Evolutionary conservation across 768 basidiomycete genomes (phyloP).

Genomic region (Russula foetens): DNA sequence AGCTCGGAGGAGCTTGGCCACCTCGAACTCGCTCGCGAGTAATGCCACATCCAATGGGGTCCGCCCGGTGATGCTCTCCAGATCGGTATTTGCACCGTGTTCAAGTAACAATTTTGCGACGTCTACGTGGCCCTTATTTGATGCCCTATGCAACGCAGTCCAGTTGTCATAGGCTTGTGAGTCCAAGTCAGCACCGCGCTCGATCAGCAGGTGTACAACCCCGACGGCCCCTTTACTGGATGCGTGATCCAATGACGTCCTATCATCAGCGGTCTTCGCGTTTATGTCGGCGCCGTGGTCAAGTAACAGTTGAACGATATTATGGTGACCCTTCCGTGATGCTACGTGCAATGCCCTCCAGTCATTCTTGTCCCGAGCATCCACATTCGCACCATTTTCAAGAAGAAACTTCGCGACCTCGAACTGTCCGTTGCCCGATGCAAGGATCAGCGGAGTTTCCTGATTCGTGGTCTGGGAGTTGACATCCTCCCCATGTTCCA

Average conservation of each 20-base stretch:
- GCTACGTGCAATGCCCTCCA: background rate
- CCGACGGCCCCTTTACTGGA: background rate
- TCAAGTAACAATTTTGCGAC: background rate
- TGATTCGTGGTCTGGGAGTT: background rate
- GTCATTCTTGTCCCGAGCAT: background rate
- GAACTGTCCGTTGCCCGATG: background rate
- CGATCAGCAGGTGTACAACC: background rate
- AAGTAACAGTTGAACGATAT: background rate
- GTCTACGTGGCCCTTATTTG: background rate
- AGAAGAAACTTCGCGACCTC: background rate
- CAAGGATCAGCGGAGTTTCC: background rate
- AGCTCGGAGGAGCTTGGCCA: background rate
- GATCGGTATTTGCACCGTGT: background rate
- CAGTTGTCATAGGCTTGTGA: background rate
- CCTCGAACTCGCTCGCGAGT: background rate
- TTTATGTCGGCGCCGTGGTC: background rate
- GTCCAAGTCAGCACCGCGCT: background rate
- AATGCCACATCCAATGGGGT: background rate
- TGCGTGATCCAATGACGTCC: background rate
- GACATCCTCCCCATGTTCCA: background rate
- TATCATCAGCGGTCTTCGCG: too few species aligned
- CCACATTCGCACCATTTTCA: background rate
- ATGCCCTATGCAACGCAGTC: background rate
- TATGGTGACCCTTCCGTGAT: background rate
- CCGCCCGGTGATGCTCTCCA: background rate